Evolutionary conservation across 371 early-diverging fungal genomes (phyloP).

Genomic region (Mucor plumbeus): DNA sequence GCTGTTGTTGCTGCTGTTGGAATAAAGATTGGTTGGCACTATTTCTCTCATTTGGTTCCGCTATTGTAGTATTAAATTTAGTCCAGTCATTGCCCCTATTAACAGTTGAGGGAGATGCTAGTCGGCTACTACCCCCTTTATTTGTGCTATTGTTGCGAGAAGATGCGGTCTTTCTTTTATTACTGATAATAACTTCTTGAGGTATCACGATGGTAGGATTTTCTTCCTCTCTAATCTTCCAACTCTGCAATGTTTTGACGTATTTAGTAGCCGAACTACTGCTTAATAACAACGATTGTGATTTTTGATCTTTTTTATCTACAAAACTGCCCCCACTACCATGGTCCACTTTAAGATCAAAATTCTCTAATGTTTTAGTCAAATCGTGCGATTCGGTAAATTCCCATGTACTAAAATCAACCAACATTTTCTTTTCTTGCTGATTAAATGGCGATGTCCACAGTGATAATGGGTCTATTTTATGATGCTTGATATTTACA

Average conservation of each 20-base stretch:
- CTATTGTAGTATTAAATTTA: not conserved
- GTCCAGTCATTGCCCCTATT: not conserved
- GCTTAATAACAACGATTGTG: not conserved
- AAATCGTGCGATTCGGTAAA: slow-evolving; percentile 18
- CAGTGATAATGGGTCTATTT: not conserved
- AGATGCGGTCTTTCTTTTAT: not conserved
- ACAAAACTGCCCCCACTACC: not conserved
- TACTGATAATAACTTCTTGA: not conserved
- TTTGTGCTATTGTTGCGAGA: not conserved
- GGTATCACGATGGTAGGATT: slow-evolving; percentile 17
- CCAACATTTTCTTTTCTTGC: slow-evolving; percentile 15
- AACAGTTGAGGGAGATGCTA: not conserved
- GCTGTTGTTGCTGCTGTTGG: not conserved
- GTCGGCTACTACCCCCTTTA: not conserved
- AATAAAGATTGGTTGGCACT: not conserved
- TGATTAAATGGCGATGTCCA: slow-evolving; percentile 6
- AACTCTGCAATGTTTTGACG: slow-evolving; percentile 14
- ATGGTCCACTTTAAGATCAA: slow-evolving; percentile 11
- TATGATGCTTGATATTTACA: not conserved
- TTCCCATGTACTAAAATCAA: slow-evolving; percentile 16
- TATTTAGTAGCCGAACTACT: slow-evolving; percentile 12
- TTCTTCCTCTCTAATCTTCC: slow-evolving; percentile 21
- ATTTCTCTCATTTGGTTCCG: not conserved
- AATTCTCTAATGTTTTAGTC: slow-evolving; percentile 14
- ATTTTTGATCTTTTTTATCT: not conserved